Base-by-base conservation (phyloP, 768 basidiomycete species). In the Trametes villosa region DNA sequence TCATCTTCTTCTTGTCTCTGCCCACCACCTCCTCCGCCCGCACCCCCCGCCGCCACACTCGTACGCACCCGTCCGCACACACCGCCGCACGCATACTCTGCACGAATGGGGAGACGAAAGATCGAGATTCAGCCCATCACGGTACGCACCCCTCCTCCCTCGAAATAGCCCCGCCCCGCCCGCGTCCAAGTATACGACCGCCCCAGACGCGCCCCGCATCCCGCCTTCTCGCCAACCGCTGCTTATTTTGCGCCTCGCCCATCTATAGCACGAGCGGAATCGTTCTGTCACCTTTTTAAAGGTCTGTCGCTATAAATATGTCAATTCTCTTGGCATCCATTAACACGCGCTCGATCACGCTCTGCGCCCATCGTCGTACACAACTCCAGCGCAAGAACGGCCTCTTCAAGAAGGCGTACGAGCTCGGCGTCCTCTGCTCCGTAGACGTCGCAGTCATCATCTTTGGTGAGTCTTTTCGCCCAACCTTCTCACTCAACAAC, bases 241-340 rank as follows among this genome's bases (percentile, higher is more conserved):
- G 72, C 75, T 73, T 70, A 74, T 59, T 53, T 58, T 60, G 60
- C 60, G 59, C 55, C 50, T 47, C 57, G 53, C 56, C 75, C 81
- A 78, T 77, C 74, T 77, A 76, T 81, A 94, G 91, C 89, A 94
- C 78, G 92, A 94, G 77, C 87, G 92, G 77, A 94, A 93, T 75
- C 88, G 92, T 68, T 89, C 90, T 63, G 92, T 94, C 73, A 94
- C 92, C 68, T 94, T 93, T 82, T 79, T 93, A 78, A 94, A 93
- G 86, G 92, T 83, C 79, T 67, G 80, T 67, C 60, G 68, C 69
- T 69, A 70, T 72, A 70, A 70, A 67, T 67, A 72, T 64, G 70
- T 66, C 59, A 59, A 71, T 72, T 74, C 72, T 75, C 78, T 77
- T 79, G 78, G 84, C 87, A 87, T 89, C 86, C 57, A 50, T 61